These are phyloP conservation scores for barley (Hordeum vulgare) DNA, from an alignment of 176 grass and related monocot genomes.

Conservation along the genomic window MorexV3_pseudomolecules_assembly NC_058522.1:421085453-421085952, in stretches of 20 bases:
- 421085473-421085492: not conserved
- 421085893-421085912: not conserved
- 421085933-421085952: not conserved
- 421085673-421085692: not conserved
- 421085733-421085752: not conserved
- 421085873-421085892: not conserved
- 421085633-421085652: constrained; percentile 72
- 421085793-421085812: not conserved
- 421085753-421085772: not conserved
- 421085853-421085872: not conserved
- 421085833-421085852: not conserved
- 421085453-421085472: not conserved
- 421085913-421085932: not conserved
- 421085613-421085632: constrained; percentile 98
- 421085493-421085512: constrained; percentile 32
- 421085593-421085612: constrained; percentile 70
- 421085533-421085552: constrained; percentile 9
- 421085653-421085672: not conserved
- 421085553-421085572: constrained; percentile 51
- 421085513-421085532: constrained; percentile 13
- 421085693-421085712: not conserved
- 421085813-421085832: not conserved
- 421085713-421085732: not conserved
- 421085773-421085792: not conserved
- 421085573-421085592: constrained; percentile 62